Evolutionary conservation across 352 stramenopile species (phyloP).

Genomic region (Thalassiosira livingstoniorum): DNA sequence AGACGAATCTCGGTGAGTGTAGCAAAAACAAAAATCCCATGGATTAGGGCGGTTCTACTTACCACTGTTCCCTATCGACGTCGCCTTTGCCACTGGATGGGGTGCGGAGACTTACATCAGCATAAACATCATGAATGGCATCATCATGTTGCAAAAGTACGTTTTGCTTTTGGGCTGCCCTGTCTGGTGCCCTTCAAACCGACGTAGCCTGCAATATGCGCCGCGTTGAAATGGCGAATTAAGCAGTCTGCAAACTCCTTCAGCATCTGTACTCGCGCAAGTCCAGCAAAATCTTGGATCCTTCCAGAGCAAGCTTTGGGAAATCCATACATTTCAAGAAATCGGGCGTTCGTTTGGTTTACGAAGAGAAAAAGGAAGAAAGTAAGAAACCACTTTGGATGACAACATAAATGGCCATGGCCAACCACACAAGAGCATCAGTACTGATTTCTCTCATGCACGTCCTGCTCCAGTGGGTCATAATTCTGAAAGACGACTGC

Average conservation of each 20-base stretch:
- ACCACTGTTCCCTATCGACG: too few relatives aligned
- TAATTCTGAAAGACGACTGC: conserved; percentile 44
- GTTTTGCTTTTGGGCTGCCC: conserved; percentile 33
- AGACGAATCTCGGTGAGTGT: too few relatives aligned
- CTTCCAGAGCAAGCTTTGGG: conserved; percentile 46
- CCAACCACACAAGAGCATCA: conserved; percentile 57
- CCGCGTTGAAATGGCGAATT: conserved; percentile 60
- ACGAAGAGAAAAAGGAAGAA: conserved; percentile 75
- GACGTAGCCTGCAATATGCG: conserved; percentile 52
- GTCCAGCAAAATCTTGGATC: conserved; percentile 51
- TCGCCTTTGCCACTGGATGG: too few relatives aligned
- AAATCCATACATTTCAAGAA: conserved; percentile 50
- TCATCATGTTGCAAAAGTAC: conserved; percentile 61
- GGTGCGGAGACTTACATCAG: too few relatives aligned
- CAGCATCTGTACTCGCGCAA: conserved; percentile 33
- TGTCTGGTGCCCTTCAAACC: conserved; percentile 35
- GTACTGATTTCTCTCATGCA: conserved; percentile 38
- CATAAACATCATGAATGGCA: too few relatives aligned
- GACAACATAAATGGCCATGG: conserved; percentile 45
- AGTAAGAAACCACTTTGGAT: conserved; percentile 51
- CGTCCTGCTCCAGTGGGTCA: conserved; percentile 48
- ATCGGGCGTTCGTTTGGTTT: conserved; percentile 52
- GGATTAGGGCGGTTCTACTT: too few relatives aligned
- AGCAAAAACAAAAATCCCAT: too few relatives aligned
- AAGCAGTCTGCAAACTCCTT: conserved; percentile 34